These are phyloP conservation scores for Dendrocalamus sinicus DNA, from an alignment of 176 grass and related monocot genomes.

Conservation along the genomic window DNA sequence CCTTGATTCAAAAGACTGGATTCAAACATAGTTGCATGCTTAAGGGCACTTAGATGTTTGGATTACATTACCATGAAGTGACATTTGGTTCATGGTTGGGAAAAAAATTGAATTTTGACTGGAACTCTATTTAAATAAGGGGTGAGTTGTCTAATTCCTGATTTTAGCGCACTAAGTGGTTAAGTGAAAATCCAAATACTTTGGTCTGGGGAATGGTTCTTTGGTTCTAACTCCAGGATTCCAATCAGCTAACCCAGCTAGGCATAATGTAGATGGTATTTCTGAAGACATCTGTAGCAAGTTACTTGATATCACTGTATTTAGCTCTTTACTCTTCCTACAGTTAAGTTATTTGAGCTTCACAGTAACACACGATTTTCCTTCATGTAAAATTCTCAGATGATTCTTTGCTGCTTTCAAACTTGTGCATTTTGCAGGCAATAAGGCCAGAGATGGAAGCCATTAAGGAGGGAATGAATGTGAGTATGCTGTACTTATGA, in stretches of 20 bases:
- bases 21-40: not conserved
- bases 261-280: not conserved
- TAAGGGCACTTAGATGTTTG: slow-evolving; percentile 3
- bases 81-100: not conserved
- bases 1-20: not conserved
- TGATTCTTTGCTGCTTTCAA: slow-evolving; percentile 28
- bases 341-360: slow-evolving; percentile 4
- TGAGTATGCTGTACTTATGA: slow-evolving; percentile 44
- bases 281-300: slow-evolving; percentile 12
- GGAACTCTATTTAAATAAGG: not conserved
- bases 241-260: slow-evolving; percentile 17
- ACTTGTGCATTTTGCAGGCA: slow-evolving; percentile 54
- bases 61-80: not conserved
- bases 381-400: slow-evolving; percentile 10
- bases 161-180: not conserved
- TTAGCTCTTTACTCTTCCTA: not conserved
- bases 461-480: slow-evolving; percentile 68
- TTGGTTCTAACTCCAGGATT: not conserved
- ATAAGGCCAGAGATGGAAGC: slow-evolving; percentile 79
- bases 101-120: not conserved
- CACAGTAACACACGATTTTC: slow-evolving; percentile 26
- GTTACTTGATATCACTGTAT: slow-evolving; percentile 24
- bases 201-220: not conserved
- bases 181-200: not conserved
- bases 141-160: not conserved